Conservation (phyloP, 2,329 filamentous ascomycete species). For the Aspergillus ochraceoroseus region DNA sequence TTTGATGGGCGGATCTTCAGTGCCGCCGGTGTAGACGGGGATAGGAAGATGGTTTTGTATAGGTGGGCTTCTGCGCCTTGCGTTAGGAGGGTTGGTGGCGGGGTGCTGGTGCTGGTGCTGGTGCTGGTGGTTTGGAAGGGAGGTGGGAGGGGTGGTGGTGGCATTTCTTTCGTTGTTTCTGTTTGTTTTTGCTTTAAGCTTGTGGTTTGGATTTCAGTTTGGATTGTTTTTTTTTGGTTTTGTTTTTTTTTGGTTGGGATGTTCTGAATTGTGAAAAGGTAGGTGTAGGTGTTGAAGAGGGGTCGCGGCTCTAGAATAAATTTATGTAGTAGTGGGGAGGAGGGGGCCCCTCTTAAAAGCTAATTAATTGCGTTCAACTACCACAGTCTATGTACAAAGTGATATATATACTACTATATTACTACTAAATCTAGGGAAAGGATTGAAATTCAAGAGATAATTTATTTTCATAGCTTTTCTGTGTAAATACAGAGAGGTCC, state of each 20-base stretch:
- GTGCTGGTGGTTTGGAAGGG: conserved; percentile 62
- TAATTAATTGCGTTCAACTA: too few relatives aligned
- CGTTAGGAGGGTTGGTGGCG: conserved; percentile 66
- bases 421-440: too few relatives aligned
- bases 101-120: too few relatives aligned
- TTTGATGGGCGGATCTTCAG: conserved; percentile 91
- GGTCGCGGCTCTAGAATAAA: too few relatives aligned
- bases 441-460: too few relatives aligned
- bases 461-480: too few relatives aligned
- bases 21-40: conserved; percentile 62
- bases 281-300: too few relatives aligned
- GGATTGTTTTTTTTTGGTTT: not conserved
- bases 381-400: too few relatives aligned
- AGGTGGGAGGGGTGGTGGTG: conserved; percentile 51
- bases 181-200: not conserved
- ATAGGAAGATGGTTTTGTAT: conserved; percentile 78
- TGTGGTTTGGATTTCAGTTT: not conserved
- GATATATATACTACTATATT: too few relatives aligned
- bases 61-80: conserved; percentile 96
- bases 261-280: too few relatives aligned
- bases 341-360: too few relatives aligned
- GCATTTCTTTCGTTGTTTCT: not conserved
- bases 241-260: not conserved
- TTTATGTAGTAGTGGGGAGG: too few relatives aligned
- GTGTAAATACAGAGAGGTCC: conserved; percentile 1